Conservation (phyloP, 768 basidiomycete species). For the Mycena polygramma region DNA sequence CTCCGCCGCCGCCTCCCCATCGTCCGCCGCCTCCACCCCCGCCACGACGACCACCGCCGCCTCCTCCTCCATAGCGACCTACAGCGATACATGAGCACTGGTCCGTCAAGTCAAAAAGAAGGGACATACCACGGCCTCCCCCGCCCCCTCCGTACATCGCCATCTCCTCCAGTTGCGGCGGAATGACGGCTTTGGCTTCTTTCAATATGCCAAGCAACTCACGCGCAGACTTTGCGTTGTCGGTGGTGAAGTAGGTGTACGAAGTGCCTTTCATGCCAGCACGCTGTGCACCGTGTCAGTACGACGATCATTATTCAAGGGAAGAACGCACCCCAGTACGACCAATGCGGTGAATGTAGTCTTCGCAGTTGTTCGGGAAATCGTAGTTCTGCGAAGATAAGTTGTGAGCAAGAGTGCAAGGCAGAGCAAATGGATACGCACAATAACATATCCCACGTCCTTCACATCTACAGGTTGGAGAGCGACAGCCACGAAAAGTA, state of each 20-base stretch:
- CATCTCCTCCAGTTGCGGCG: slow-evolving; percentile 95
- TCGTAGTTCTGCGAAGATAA: slow-evolving; percentile 83
- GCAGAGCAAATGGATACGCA: slow-evolving; percentile 56
- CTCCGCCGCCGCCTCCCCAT: slow-evolving; percentile 56
- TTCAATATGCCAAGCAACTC: slow-evolving; percentile 89
- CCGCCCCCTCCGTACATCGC: slow-evolving; percentile 87
- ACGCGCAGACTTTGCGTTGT: slow-evolving; percentile 94
- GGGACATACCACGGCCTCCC: slow-evolving; percentile 73
- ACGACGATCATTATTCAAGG: slow-evolving; percentile 16
- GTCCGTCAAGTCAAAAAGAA: background rate
- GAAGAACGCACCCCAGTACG: slow-evolving; percentile 84
- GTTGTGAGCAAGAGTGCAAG: slow-evolving; percentile 6
- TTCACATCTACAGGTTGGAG: slow-evolving; percentile 83
- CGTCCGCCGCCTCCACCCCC: slow-evolving; percentile 59
- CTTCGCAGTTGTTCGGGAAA: slow-evolving; percentile 98
- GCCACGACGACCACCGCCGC: slow-evolving; percentile 61
- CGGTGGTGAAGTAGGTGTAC: slow-evolving; percentile 97
- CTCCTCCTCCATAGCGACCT: slow-evolving; percentile 76
- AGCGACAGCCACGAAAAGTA: slow-evolving; percentile 32
- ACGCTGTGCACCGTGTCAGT: slow-evolving; percentile 63
- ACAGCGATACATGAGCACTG: slow-evolving; percentile 23
- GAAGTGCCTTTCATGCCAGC: slow-evolving; percentile 93
- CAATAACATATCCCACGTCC: slow-evolving; percentile 98
- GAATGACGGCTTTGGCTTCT: slow-evolving; percentile 89
- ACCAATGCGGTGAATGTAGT: slow-evolving; percentile 99